Evolutionary conservation across 2,329 filamentous ascomycete species (phyloP).

Genomic region (Fonsecaea erecta): DNA sequence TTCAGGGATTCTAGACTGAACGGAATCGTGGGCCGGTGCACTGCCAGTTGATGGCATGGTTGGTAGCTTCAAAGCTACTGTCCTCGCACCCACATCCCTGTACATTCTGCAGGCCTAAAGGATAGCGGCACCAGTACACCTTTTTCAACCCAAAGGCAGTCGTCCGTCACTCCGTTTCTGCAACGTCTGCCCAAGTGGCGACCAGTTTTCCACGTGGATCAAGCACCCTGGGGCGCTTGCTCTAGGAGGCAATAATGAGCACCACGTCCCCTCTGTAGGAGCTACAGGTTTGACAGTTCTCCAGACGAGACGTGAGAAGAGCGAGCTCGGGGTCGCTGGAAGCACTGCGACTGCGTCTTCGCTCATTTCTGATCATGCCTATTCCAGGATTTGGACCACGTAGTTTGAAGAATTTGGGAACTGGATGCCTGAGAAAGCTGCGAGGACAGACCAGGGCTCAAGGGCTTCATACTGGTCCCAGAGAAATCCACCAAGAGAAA

Average conservation of each 20-base stretch:
- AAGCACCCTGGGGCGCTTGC: background rate
- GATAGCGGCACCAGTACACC: background rate
- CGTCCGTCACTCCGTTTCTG: slow-evolving; percentile 1
- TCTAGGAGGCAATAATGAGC: background rate
- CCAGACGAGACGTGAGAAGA: background rate
- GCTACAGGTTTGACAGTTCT: background rate
- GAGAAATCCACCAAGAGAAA: background rate
- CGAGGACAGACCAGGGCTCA: background rate
- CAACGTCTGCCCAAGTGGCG: background rate
- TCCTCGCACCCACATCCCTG: background rate
- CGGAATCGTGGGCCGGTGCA: background rate
- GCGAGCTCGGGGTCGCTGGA: background rate
- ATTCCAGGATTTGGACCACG: background rate
- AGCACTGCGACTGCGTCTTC: background rate
- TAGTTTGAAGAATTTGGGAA: background rate
- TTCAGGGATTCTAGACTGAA: background rate
- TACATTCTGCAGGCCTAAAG: background rate
- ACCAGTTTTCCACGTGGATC: slow-evolving; percentile 12
- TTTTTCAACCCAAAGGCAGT: slow-evolving; percentile 1
- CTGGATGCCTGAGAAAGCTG: background rate
- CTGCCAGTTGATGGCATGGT: background rate
- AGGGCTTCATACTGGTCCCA: background rate
- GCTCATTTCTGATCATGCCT: background rate
- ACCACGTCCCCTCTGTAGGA: background rate
- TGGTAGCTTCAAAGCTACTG: background rate